Base-by-base conservation (phyloP, 2,329 filamentous ascomycete genomes). In the Zymoseptoria crescenta region DNA sequence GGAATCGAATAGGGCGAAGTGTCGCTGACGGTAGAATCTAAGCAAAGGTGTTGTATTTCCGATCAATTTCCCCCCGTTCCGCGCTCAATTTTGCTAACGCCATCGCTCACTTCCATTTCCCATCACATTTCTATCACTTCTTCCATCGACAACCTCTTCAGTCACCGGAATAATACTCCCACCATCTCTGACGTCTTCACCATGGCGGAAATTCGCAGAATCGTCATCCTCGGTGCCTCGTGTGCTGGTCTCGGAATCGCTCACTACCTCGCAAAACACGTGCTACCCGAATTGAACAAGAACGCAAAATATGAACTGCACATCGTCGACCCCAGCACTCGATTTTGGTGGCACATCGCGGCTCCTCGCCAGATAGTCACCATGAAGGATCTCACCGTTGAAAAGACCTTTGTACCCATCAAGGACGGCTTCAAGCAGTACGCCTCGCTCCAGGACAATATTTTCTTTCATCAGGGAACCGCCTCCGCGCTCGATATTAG, bases 231-330 rank as follows among this genome's bases (percentile, higher is more conserved):
- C 1, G 82, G 82, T 24, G 80, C 76, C 20, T 82, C 80, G 8
- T 83, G 80, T 61, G 80, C 70, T 9, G 81, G 81, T 24, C 57
- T 82, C 3, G 78, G 77, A 5, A 75, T 72, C 3, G 79, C 81
- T 1, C 81, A 85, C 63, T 81, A 81, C 63, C 71, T 82, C 28
- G 76, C 82, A 28, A 79, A 79, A 60, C 80, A 84, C 71, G 74
- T 74, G 24, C 52, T 83, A 8, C 79, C 81, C 0, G 62, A 71
- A 29, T 68, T 78, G 55, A 56, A 58, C 16, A 61, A 67, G 27
- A 60, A 67, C 30, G 60, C 59, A 58, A 74, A 74, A 9, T 80
- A 82, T 68, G 81, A 81, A 58, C 71, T 86, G 50, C 78, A 79
- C 56, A 72, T 84, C 19, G 75, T 87, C 64, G 79, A 80, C 57